Base-by-base conservation (phyloP, 225 moss, liverwort and hornwort species). In the Straminergon stramineum region DNA sequence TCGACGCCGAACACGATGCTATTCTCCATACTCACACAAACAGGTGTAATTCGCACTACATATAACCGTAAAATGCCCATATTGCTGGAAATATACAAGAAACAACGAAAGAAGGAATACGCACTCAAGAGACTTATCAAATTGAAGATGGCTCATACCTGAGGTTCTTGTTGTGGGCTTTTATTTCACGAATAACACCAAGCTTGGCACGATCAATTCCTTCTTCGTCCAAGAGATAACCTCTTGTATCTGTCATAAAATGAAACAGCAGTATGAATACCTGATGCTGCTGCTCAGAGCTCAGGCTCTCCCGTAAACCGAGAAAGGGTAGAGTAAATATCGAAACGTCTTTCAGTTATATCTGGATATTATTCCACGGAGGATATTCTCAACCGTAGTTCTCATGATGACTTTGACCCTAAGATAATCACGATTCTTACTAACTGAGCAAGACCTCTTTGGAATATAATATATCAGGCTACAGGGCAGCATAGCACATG, bases 201-300 rank as follows among this genome's bases (percentile, higher is more conserved):
- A 99, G 97, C 92, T 97, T 99, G 45, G 92, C 94, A 92, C 93
- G 94, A 90, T 97, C 98, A 81, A 99, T 92, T 84, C 98, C 98
- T 86, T 97, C 98, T 88, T 99, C 97, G 79, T 99, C 98, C 91
- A 99, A 91, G 43, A 99, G 96, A 89, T 96, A 99, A 73, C 98
- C 98, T 90, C 96, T 96, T 87, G 98, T 96, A 91, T 99, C 98
- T 99, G 95, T 75, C 83, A 91, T 62, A 39, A 85, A 84, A 68
- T 41, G 52, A 84, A 51, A 88, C 71, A 82, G 60, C 45, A 87
- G 74, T 55, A 78, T 82, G 66, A 93, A 48, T 84, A 79, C 75
- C 78, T 67, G 39, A 75, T 53, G 37, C 79, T 79, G 74, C 85
- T 89, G 31, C 48, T 83, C 81, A 70, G 51, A 89, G 57, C 39